A percentile compares a stretch with the other conserved stretches of the same genome.
phyloP scores from a whole-genome alignment of 2,329 filamentous ascomycete species.

The Diaporthe nobilis region DNA sequence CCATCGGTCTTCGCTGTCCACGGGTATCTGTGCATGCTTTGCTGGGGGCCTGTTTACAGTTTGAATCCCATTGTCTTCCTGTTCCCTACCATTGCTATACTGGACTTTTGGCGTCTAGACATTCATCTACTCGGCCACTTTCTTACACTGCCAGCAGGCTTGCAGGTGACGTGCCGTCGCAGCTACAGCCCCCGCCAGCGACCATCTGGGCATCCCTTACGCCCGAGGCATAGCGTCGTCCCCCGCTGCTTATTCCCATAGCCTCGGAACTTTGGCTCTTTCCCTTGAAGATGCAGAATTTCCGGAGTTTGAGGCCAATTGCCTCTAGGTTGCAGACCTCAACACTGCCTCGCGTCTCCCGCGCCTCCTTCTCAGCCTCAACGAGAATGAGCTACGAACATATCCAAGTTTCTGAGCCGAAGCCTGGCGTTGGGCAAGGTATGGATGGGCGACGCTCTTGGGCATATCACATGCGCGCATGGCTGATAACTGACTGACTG shows the following conservation, averaged over 20 bases:
- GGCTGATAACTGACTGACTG: not conserved
- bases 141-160: not conserved
- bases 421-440: constrained; percentile 93
- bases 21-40: not conserved
- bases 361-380: constrained; percentile 64
- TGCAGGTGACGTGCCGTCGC: not conserved
- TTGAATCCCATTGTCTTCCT: not conserved
- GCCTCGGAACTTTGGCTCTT: not conserved
- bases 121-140: not conserved
- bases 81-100: not conserved
- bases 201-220: not conserved
- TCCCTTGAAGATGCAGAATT: constrained; percentile 60
- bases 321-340: constrained; percentile 71
- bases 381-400: constrained; percentile 76
- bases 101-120: not conserved
- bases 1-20: constrained; percentile 1
- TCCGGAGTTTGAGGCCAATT: constrained; percentile 72
- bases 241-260: not conserved
- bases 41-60: not conserved
- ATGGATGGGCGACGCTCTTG: constrained; percentile 53
- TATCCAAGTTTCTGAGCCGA: constrained; percentile 85
- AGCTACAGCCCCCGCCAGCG: constrained; percentile 4
- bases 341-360: constrained; percentile 68
- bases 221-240: constrained; percentile 10
- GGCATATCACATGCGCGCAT: not conserved